phyloP scores from a whole-genome alignment of 257 asterid genomes.

The Nyctanthes arbortristis region DNA sequence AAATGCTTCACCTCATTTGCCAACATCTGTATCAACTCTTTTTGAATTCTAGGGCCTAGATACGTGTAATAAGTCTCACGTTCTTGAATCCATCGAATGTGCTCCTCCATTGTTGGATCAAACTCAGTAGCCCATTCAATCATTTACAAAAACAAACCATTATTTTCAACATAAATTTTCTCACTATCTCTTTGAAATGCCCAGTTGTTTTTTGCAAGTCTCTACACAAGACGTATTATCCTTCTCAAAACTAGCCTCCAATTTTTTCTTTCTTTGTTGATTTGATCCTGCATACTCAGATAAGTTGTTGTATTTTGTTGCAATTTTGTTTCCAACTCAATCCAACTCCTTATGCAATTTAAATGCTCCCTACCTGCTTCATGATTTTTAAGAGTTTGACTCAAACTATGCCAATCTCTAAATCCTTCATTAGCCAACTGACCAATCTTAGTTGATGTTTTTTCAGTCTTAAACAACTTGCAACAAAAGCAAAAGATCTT shows the following conservation, averaged over 20 bases:
- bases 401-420: background rate
- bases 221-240: background rate
- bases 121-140: too few relatives aligned
- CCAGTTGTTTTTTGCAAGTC: background rate
- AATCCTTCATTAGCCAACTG: too few relatives aligned
- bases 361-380: background rate
- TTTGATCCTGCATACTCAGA: background rate
- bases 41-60: too few relatives aligned
- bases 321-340: background rate
- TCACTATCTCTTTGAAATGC: conserved; percentile 4
- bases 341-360: background rate
- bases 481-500: too few relatives aligned
- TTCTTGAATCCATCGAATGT: too few relatives aligned
- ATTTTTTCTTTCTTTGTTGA: conserved; percentile 3
- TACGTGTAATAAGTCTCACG: too few relatives aligned
- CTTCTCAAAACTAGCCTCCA: background rate
- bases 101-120: too few relatives aligned
- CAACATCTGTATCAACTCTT: too few relatives aligned
- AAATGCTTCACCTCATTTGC: too few relatives aligned
- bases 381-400: background rate
- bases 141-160: background rate
- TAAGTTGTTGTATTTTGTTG: conserved; percentile 3
- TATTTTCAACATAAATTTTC: too few relatives aligned
- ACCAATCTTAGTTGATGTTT: too few relatives aligned
- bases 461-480: too few relatives aligned